A percentile compares a stretch with the other conserved stretches of the same genome.
Evolutionary conservation across 495 filamentous ascomycete species (phyloP).

Genomic region (Trichodelitschia bisporula): DNA sequence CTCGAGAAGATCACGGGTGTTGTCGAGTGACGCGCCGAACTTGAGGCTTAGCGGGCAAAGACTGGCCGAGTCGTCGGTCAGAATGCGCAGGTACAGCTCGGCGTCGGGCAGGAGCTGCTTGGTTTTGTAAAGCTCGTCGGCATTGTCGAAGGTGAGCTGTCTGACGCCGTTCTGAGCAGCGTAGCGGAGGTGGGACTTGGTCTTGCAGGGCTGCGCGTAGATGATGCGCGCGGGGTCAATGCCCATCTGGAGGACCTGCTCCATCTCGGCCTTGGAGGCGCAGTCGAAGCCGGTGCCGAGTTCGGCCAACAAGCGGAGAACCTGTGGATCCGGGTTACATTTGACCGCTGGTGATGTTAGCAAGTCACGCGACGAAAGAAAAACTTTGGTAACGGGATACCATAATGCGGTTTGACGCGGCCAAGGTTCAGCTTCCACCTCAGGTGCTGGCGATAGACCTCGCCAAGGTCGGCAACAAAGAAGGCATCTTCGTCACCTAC

Average conservation of each 20-base stretch:
- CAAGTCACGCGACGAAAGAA: neutral
- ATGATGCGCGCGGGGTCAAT: slow-evolving; percentile 85
- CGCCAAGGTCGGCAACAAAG: slow-evolving; percentile 93
- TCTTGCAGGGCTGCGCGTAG: slow-evolving; percentile 98
- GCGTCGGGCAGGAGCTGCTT: slow-evolving; percentile 71
- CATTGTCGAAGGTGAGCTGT: slow-evolving; percentile 98
- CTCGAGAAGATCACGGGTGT: slow-evolving; percentile 48
- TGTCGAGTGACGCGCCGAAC: slow-evolving; percentile 76
- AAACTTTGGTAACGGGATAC: slow-evolving; percentile 22
- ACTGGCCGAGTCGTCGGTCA: slow-evolving; percentile 87
- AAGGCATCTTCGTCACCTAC: slow-evolving; percentile 90
- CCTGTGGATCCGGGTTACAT: slow-evolving; percentile 83
- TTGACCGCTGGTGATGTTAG: slow-evolving; percentile 55
- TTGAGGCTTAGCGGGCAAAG: slow-evolving; percentile 88
- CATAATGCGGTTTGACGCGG: slow-evolving; percentile 89
- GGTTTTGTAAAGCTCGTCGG: slow-evolving; percentile 94
- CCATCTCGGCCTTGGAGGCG: slow-evolving; percentile 90
- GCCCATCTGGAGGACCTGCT: slow-evolving; percentile 61
- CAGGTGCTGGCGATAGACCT: slow-evolving; percentile 95
- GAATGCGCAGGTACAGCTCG: slow-evolving; percentile 77
- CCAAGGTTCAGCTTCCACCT: slow-evolving; percentile 90
- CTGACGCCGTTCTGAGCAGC: slow-evolving; percentile 64
- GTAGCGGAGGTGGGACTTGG: slow-evolving; percentile 85
- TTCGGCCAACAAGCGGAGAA: slow-evolving; percentile 63
- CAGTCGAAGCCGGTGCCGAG: slow-evolving; percentile 95